phyloP scores from a whole-genome alignment of 2,329 filamentous ascomycete species.

The Rugonectria rugulosa region DNA sequence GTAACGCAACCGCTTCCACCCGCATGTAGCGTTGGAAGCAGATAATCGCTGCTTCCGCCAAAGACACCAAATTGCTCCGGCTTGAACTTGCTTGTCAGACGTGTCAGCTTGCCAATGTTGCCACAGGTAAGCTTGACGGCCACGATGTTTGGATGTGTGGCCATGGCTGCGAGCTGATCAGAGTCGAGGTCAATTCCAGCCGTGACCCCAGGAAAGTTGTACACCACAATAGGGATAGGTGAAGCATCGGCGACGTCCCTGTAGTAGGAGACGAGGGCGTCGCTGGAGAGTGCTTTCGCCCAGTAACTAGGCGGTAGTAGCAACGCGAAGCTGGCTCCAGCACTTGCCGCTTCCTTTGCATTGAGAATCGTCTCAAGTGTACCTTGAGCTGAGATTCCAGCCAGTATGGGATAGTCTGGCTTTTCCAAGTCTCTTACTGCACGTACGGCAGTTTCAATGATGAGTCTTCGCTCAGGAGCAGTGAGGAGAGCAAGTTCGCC shows the following conservation, averaged over 20 bases:
- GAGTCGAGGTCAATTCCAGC: constrained; percentile 71
- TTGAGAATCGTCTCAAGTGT: constrained; percentile 70
- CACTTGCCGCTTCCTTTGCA: constrained; percentile 70
- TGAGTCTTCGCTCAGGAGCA: constrained; percentile 47
- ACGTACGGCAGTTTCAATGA: constrained; percentile 49
- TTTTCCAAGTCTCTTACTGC: constrained; percentile 47
- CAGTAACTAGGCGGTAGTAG: constrained; percentile 82
- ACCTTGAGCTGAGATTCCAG: constrained; percentile 55
- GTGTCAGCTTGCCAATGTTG: constrained; percentile 74
- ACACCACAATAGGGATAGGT: constrained; percentile 72
- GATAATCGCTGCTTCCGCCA: constrained; percentile 53
- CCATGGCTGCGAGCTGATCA: constrained; percentile 64
- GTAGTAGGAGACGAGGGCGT: constrained; percentile 70
- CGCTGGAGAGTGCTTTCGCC: constrained; percentile 58
- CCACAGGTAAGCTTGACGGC: constrained; percentile 74
- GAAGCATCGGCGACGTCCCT: constrained; percentile 65
- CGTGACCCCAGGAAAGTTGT: constrained; percentile 73
- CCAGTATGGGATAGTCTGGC: constrained; percentile 51
- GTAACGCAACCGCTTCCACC: constrained; percentile 54
- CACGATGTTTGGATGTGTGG: constrained; percentile 70
- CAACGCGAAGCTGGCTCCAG: constrained; percentile 77
- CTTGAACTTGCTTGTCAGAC: constrained; percentile 52
- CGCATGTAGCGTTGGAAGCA: constrained; percentile 49
- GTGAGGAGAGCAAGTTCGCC: constrained; percentile 54
- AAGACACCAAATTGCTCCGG: constrained; percentile 52